These are phyloP conservation scores for Acrodontium crateriforme DNA, from an alignment of 2,329 filamentous ascomycete species.

Conservation along the genomic window DNA sequence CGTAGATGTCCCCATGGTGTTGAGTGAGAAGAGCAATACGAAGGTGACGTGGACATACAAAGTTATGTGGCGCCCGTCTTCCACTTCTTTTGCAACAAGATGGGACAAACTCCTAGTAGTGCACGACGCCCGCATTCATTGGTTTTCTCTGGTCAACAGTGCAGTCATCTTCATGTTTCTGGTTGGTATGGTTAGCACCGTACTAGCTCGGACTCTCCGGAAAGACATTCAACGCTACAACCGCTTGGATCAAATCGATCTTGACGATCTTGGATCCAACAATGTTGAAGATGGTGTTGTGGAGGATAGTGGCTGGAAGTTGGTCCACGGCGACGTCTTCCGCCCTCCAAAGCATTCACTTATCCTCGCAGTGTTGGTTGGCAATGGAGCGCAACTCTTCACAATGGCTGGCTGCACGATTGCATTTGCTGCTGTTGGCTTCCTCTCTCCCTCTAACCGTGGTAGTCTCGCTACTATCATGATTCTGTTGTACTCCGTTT, in stretches of 20 bases:
- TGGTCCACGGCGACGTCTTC: constrained; percentile 96
- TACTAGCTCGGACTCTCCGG: constrained; percentile 71
- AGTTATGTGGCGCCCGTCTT: constrained; percentile 73
- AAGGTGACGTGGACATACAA: constrained; percentile 80
- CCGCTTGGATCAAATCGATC: constrained; percentile 74
- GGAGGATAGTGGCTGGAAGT: constrained; percentile 96
- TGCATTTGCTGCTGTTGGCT: constrained; percentile 80
- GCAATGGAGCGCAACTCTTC: constrained; percentile 90
- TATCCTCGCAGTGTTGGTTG: constrained; percentile 72
- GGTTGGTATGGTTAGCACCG: constrained; percentile 81
- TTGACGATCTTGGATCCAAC: constrained; percentile 75
- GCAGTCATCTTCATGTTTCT: constrained; percentile 89
- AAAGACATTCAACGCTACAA: constrained; percentile 98
- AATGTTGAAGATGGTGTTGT: constrained; percentile 79
- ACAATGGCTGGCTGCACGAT: constrained; percentile 96
- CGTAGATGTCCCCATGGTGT: constrained; percentile 42
- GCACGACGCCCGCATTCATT: constrained; percentile 95
- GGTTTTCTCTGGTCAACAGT: constrained; percentile 96
- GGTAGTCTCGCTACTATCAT: constrained; percentile 88
- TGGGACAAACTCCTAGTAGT: constrained; percentile 99
- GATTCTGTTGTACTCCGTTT: constrained; percentile 81
- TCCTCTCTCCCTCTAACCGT: constrained; percentile 89
- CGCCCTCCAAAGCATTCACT: constrained; percentile 71
- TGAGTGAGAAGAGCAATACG: constrained; percentile 48
- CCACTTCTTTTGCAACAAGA: constrained; percentile 84